These are phyloP conservation scores for Talaromyces stipitatus DNA, from an alignment of 495 filamentous ascomycete species.

Conservation along the genomic window DNA sequence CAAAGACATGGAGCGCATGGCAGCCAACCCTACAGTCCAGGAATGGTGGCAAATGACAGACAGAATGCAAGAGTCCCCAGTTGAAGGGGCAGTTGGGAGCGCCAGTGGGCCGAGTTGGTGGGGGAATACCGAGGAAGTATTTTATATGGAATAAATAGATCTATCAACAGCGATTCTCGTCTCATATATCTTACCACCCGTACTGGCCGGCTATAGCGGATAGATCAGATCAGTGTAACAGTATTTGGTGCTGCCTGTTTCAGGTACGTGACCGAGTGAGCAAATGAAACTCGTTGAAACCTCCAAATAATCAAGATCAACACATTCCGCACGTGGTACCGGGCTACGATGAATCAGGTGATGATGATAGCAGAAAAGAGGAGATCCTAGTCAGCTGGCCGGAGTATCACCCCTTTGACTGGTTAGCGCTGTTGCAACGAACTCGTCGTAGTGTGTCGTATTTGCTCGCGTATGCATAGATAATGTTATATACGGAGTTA, in stretches of 20 bases:
- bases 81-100: conserved; percentile 55
- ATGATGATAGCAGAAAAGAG: not conserved
- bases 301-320: not conserved
- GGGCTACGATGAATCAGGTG: not conserved
- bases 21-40: conserved; percentile 57
- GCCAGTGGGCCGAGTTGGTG: conserved; percentile 63
- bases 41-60: conserved; percentile 80
- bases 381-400: not conserved
- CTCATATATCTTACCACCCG: too few species aligned
- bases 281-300: not conserved
- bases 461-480: not conserved
- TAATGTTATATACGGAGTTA: not conserved
- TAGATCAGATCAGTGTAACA: not conserved
- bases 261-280: not conserved
- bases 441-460: not conserved
- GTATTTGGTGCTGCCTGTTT: not conserved
- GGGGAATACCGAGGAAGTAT: conserved; percentile 65
- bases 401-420: not conserved
- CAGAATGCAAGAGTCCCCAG: conserved; percentile 56
- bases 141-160: conserved; percentile 44
- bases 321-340: not conserved
- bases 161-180: too few species aligned
- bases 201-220: not conserved
- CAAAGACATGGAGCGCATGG: conserved; percentile 66
- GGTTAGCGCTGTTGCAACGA: too few species aligned